These are phyloP conservation scores for Apiospora sp. DNA, from an alignment of 2,329 filamentous ascomycete species.

Conservation along the genomic window DNA sequence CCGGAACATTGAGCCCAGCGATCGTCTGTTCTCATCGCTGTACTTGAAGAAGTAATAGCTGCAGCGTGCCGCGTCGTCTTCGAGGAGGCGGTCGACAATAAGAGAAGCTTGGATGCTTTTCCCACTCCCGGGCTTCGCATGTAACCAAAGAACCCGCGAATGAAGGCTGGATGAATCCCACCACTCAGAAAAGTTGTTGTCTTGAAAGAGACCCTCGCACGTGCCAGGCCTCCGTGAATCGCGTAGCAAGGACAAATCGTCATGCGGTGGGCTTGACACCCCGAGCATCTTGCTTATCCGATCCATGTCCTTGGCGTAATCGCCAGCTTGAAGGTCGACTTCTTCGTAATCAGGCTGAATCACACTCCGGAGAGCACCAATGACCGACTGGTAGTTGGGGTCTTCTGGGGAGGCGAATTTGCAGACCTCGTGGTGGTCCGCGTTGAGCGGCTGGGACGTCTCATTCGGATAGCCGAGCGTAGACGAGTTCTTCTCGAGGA, in stretches of 20 bases:
- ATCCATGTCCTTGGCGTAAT: not conserved
- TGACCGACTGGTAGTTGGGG: slow-evolving; percentile 33
- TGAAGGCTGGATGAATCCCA: slow-evolving; percentile 24
- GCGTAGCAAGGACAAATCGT: not conserved
- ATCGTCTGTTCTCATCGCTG: slow-evolving; percentile 28
- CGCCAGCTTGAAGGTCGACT: not conserved
- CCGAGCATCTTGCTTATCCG: not conserved
- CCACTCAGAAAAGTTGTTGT: slow-evolving; percentile 35
- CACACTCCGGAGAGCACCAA: not conserved
- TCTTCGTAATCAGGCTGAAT: not conserved
- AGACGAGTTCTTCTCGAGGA: slow-evolving; percentile 45
- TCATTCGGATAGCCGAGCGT: slow-evolving; percentile 41
- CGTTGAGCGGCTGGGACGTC: slow-evolving; percentile 36
- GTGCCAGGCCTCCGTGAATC: not conserved
- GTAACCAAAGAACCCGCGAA: not conserved
- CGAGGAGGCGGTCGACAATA: slow-evolving; percentile 26
- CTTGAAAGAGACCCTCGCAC: slow-evolving; percentile 29
- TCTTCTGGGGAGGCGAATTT: slow-evolving; percentile 41
- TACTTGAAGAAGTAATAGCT: slow-evolving; percentile 35
- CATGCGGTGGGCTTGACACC: not conserved
- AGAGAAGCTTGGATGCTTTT: slow-evolving; percentile 28
- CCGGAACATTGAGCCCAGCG: slow-evolving; percentile 32
- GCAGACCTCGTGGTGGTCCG: slow-evolving; percentile 43
- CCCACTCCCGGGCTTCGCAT: slow-evolving; percentile 23
- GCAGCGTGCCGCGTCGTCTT: slow-evolving; percentile 27